Evolutionary conservation across 352 stramenopile genomes (phyloP).

Genomic region (Phytophthora sansomeana): DNA sequence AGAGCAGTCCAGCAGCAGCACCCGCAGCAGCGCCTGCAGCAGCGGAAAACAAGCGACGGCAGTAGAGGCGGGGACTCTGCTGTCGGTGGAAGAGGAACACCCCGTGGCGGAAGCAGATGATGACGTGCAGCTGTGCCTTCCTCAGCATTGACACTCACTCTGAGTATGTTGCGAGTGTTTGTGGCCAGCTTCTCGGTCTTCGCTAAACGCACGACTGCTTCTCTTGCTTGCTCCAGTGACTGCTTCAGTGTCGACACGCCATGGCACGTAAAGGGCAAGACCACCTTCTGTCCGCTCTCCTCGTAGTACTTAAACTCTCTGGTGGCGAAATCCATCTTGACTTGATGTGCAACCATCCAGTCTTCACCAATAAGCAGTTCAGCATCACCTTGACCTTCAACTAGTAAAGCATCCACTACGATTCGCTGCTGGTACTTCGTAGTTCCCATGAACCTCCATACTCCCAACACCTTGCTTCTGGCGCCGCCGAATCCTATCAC

Average conservation of each 20-base stretch:
- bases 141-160: constrained; percentile 1
- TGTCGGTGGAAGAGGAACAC: too few relatives aligned
- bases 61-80: too few relatives aligned
- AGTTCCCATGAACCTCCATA: constrained; percentile 3
- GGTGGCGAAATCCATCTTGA: not conserved
- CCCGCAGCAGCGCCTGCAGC: too few relatives aligned
- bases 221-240: too few relatives aligned
- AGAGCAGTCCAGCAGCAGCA: too few relatives aligned
- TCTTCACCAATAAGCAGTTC: constrained; percentile 5
- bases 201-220: too few relatives aligned
- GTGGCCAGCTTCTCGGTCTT: constrained; percentile 13
- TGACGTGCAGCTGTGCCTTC: too few relatives aligned
- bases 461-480: not conserved
- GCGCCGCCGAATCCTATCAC: constrained; percentile 2
- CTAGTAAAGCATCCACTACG: not conserved
- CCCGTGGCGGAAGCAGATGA: too few relatives aligned
- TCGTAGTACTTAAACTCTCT: not conserved
- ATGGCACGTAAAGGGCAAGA: constrained; percentile 5
- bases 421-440: constrained; percentile 5
- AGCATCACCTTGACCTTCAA: constrained; percentile 6
- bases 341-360: not conserved
- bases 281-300: not conserved
- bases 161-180: constrained; percentile 4
- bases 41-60: too few relatives aligned
- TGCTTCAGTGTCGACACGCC: not conserved